Evolutionary conservation across 2,329 filamentous ascomycete species (phyloP).

Genomic region (Fusarium dlaminii): DNA sequence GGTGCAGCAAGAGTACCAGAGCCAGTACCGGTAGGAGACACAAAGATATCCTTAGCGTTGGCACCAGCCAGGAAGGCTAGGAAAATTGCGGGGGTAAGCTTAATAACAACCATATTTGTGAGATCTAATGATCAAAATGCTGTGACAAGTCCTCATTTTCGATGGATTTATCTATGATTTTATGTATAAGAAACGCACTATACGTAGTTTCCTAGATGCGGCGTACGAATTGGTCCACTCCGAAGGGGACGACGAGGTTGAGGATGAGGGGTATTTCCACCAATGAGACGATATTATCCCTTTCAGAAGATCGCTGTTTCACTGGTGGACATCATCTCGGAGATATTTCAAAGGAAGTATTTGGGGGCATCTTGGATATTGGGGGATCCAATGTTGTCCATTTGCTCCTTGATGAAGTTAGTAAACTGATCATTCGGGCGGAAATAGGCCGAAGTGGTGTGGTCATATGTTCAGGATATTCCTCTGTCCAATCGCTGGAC

Average conservation of each 20-base stretch:
- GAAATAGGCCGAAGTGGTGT: neutral
- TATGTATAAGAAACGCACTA: neutral
- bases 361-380: neutral
- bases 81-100: constrained; percentile 19
- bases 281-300: neutral
- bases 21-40: constrained; percentile 54
- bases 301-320: neutral
- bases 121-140: neutral
- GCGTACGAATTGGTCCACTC: constrained; percentile 10
- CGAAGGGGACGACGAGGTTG: neutral
- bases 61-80: constrained; percentile 16
- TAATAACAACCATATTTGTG: constrained; percentile 19
- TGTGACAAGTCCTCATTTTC: neutral
- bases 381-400: neutral
- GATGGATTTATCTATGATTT: neutral
- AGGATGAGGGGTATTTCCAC: constrained; percentile 20
- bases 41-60: constrained; percentile 52
- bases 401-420: neutral
- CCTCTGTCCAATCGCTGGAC: neutral
- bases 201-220: constrained; percentile 2
- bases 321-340: constrained; percentile 3
- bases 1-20: constrained; percentile 52
- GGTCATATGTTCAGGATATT: neutral
- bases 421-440: neutral
- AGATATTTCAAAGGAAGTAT: neutral